These are phyloP conservation scores for Lentinula edodes DNA, from an alignment of 768 basidiomycete species.

Conservation along the genomic window DNA sequence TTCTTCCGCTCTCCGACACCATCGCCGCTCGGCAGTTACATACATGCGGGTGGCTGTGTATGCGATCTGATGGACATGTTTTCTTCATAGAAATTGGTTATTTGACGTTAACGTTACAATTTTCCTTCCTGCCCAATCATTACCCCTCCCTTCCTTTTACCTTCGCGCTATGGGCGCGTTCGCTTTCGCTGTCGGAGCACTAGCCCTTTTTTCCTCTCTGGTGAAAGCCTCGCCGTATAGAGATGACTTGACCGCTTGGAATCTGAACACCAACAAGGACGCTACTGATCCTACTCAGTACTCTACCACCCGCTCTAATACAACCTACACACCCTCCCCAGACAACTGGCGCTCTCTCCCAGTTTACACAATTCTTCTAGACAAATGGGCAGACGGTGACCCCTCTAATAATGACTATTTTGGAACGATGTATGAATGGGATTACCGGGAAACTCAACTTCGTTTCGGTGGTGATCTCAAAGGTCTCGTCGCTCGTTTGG, in stretches of 20 bases:
- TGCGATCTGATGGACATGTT: not conserved
- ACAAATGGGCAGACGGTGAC: constrained; percentile 94
- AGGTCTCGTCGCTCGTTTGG: constrained; percentile 68
- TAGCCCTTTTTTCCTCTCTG: constrained; percentile 10
- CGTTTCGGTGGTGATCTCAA: constrained; percentile 87
- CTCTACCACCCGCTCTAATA: constrained; percentile 50
- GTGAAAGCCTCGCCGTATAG: constrained; percentile 61
- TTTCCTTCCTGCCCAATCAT: not conserved
- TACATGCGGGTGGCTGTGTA: not conserved
- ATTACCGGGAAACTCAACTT: constrained; percentile 85
- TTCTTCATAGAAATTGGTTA: not conserved
- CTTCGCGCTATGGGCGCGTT: not conserved
- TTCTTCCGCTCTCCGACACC: too few relatives aligned
- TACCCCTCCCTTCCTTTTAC: not conserved
- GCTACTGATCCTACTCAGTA: constrained; percentile 68
- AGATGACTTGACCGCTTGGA: constrained; percentile 63
- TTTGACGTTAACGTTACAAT: not conserved
- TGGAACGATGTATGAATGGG: constrained; percentile 71
- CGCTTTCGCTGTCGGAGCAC: not conserved
- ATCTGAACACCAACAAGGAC: constrained; percentile 73
- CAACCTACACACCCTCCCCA: constrained; percentile 74
- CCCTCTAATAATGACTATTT: constrained; percentile 92
- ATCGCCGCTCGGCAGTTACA: not conserved
- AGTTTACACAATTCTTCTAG: constrained; percentile 76
- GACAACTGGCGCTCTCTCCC: constrained; percentile 81